A percentile compares a stretch with the other conserved stretches of the same genome.
phyloP scores from a whole-genome alignment of 805 yeast species.

The Brettanomyces nanus region DNA sequence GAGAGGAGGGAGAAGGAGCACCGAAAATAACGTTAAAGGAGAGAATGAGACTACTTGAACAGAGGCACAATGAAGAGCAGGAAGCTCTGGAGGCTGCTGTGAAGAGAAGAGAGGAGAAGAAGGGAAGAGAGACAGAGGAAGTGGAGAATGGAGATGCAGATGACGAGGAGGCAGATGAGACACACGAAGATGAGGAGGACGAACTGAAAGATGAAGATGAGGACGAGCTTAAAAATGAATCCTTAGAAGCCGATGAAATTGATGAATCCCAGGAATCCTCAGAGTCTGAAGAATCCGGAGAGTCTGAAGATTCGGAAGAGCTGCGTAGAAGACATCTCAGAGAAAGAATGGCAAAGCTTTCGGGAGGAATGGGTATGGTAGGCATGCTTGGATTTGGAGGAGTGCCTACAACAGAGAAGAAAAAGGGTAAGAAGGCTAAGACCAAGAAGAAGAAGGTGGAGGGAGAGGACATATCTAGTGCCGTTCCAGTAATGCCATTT shows the following conservation, averaged over 20 bases:
- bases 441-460: constrained; percentile 2
- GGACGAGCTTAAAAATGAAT: constrained; percentile 4
- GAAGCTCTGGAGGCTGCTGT: constrained; percentile 54
- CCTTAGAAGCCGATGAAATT: constrained; percentile 22
- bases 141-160: constrained; percentile 1
- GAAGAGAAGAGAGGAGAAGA: constrained; percentile 44
- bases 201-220: constrained; percentile 13
- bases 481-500: constrained; percentile 49
- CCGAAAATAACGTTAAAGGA: constrained; percentile 83
- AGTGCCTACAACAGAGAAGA: constrained; percentile 14
- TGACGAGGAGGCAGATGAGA: constrained; percentile 11
- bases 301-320: constrained; percentile 69
- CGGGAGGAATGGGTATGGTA: constrained; percentile 78
- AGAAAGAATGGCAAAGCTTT: constrained; percentile 92
- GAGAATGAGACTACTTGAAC: constrained; percentile 75
- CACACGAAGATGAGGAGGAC: constrained; percentile 10
- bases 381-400: constrained; percentile 55
- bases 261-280: constrained; percentile 38
- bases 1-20: constrained; percentile 39
- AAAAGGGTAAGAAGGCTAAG: constrained; percentile 20
- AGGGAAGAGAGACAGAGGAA: constrained; percentile 11
- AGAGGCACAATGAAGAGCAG: constrained; percentile 73
- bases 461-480: constrained; percentile 20
- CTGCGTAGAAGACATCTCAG: constrained; percentile 67
- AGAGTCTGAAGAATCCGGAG: constrained; percentile 43